These are phyloP conservation scores for Crithidia mellificae DNA, from an alignment of 208 protist species.

Conservation along the genomic window DNA sequence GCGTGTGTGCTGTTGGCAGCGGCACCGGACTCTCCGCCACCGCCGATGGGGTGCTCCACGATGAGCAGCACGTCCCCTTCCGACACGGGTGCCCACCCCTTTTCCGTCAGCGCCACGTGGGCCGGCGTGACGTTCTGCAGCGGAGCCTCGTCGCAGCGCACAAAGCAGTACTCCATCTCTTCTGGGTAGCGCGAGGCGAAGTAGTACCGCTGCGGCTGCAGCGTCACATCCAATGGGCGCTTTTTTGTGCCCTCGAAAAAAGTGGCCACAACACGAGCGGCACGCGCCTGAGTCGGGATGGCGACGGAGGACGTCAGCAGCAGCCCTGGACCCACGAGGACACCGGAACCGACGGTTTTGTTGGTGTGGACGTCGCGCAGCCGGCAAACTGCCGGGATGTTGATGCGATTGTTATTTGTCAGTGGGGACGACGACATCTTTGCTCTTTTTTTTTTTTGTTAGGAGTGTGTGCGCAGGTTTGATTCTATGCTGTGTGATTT, in stretches of 20 bases:
- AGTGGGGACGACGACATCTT: constrained; percentile 49
- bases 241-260: constrained; percentile 93
- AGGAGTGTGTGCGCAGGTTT: neutral
- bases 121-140: constrained; percentile 82
- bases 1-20: too few species aligned
- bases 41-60: constrained; percentile 81
- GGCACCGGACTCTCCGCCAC: constrained; percentile 1
- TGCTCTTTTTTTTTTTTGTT: too few species aligned
- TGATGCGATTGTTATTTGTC: constrained; percentile 71
- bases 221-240: constrained; percentile 51
- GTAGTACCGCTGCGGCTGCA: constrained; percentile 75
- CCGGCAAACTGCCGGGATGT: constrained; percentile 89
- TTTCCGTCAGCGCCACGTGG: constrained; percentile 62
- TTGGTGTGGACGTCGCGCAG: constrained; percentile 42
- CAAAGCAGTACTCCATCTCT: constrained; percentile 91
- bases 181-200: constrained; percentile 81
- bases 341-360: constrained; percentile 62
- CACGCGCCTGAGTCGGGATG: constrained; percentile 22
- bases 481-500: too few species aligned
- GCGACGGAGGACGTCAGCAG: constrained; percentile 70
- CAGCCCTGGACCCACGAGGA: constrained; percentile 69
- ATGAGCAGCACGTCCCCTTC: constrained; percentile 86
- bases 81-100: constrained; percentile 73
- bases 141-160: constrained; percentile 72
- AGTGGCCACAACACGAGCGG: constrained; percentile 55